Evolutionary conservation across 2,329 filamentous ascomycete genomes (phyloP).

Genomic region (Scedosporium apiospermum): DNA sequence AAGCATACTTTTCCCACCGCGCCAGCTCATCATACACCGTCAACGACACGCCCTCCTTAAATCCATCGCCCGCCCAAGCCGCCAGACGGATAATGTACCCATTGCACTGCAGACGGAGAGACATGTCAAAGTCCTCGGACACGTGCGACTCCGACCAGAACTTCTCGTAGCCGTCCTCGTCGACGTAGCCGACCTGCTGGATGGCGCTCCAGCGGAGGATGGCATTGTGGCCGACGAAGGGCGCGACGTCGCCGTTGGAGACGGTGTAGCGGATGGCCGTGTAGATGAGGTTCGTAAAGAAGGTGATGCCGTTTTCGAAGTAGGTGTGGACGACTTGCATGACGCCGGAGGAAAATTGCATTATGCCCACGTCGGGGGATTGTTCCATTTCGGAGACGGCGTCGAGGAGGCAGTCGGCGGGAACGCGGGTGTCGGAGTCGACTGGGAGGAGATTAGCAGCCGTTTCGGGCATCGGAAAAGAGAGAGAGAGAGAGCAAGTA

Average conservation of each 20-base stretch:
- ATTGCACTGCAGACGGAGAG: slow-evolving; percentile 61
- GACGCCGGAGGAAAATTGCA: slow-evolving; percentile 69
- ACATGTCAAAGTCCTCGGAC: slow-evolving; percentile 77
- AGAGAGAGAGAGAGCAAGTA: slow-evolving; percentile 54
- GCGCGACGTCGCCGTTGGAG: slow-evolving; percentile 65
- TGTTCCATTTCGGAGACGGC: slow-evolving; percentile 76
- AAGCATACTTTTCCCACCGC: slow-evolving; percentile 82
- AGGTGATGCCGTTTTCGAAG: slow-evolving; percentile 61
- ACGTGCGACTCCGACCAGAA: slow-evolving; percentile 77
- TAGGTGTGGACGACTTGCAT: slow-evolving; percentile 71
- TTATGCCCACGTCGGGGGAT: slow-evolving; percentile 67
- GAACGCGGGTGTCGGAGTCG: slow-evolving; percentile 72
- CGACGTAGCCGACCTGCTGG: slow-evolving; percentile 61
- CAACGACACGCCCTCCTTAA: slow-evolving; percentile 75
- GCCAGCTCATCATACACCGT: slow-evolving; percentile 79
- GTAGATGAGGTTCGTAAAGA: slow-evolving; percentile 68
- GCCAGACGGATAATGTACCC: slow-evolving; percentile 67
- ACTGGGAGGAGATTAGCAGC: slow-evolving; percentile 28
- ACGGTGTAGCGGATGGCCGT: slow-evolving; percentile 70
- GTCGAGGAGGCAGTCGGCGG: slow-evolving; percentile 67
- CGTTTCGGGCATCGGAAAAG: slow-evolving; percentile 37
- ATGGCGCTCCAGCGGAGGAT: slow-evolving; percentile 67
- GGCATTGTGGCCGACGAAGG: slow-evolving; percentile 72
- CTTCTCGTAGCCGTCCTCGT: slow-evolving; percentile 65
- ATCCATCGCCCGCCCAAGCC: slow-evolving; percentile 63